Conservation (phyloP, 176 grass and related monocot species). For the Poa annua region DNA sequence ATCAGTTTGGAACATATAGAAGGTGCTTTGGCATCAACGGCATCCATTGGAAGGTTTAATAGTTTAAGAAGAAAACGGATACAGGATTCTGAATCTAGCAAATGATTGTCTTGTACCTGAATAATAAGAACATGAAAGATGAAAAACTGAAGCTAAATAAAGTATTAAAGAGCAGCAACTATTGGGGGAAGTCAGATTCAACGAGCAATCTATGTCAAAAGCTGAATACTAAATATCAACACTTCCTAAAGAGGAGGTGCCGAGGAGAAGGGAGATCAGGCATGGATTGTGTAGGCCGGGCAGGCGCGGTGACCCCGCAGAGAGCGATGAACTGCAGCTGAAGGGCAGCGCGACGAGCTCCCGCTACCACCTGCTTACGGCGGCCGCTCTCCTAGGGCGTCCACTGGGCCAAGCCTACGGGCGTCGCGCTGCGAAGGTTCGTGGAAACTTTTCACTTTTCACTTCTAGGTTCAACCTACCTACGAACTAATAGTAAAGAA, state of each 20-base stretch:
- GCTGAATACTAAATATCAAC: slow-evolving; percentile 13
- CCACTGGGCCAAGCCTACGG: no score
- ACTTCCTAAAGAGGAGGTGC: slow-evolving; percentile 5
- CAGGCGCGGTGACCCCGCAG: no score
- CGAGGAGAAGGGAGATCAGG: no score
- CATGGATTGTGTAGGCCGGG: no score
- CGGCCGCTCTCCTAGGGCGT: no score
- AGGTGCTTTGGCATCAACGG: slow-evolving; percentile 58
- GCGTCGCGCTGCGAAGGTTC: no score
- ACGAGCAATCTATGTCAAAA: neutral
- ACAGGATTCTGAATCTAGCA: slow-evolving; percentile 84
- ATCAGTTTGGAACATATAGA: slow-evolving; percentile 92
- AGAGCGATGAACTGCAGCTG: no score
- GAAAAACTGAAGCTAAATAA: slow-evolving; percentile 23
- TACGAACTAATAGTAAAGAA: no score
- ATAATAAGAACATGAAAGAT: slow-evolving; percentile 38
- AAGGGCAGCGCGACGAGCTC: no score
- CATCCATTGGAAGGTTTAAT: slow-evolving; percentile 67
- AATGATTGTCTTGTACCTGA: slow-evolving; percentile 92
- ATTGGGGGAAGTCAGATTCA: neutral
- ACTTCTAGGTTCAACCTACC: no score
- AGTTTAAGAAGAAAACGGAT: slow-evolving; percentile 93
- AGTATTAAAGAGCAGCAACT: slow-evolving; percentile 2
- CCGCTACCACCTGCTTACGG: no score
- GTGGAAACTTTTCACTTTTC: no score